Evolutionary conservation across 495 filamentous ascomycete genomes (phyloP).

Genomic region (Saxophila tyrrhenica): DNA sequence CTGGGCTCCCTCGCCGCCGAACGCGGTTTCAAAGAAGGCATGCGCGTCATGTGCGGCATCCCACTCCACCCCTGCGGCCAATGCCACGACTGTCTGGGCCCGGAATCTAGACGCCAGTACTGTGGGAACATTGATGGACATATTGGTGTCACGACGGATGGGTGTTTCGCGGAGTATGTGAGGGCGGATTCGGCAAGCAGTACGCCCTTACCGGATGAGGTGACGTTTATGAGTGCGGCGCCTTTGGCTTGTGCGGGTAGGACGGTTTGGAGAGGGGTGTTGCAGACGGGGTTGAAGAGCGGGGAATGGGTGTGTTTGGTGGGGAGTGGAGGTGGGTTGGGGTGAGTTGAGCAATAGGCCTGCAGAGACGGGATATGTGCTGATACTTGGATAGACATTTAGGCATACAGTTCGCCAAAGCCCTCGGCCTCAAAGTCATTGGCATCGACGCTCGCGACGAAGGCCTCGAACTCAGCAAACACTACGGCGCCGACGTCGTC

Average conservation of each 20-base stretch:
- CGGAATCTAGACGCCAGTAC: slow-evolving; percentile 37
- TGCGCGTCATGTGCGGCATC: slow-evolving; percentile 40
- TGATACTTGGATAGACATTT: slow-evolving; percentile 29
- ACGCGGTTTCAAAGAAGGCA: slow-evolving; percentile 35
- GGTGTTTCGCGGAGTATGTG: slow-evolving; percentile 44
- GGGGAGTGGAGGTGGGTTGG: slow-evolving; percentile 47
- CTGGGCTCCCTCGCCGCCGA: slow-evolving; percentile 31
- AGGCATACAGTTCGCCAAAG: slow-evolving; percentile 43
- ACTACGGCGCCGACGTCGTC: slow-evolving; percentile 39
- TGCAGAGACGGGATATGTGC: not conserved
- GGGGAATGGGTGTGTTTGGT: slow-evolving; percentile 43
- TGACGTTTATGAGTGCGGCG: slow-evolving; percentile 40
- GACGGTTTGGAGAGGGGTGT: slow-evolving; percentile 42
- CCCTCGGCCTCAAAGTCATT: slow-evolving; percentile 39
- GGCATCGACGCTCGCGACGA: slow-evolving; percentile 47
- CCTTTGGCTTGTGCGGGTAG: slow-evolving; percentile 48
- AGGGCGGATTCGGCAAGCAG: slow-evolving; percentile 36
- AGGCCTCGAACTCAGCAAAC: slow-evolving; percentile 35
- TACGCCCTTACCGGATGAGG: slow-evolving; percentile 35
- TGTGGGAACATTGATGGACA: slow-evolving; percentile 31
- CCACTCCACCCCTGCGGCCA: slow-evolving; percentile 37
- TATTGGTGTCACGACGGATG: slow-evolving; percentile 38
- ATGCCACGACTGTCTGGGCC: slow-evolving; percentile 38
- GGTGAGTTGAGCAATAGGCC: slow-evolving; percentile 16
- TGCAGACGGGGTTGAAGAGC: slow-evolving; percentile 32